A percentile compares a stretch with the other conserved stretches of the same genome.
phyloP scores from a whole-genome alignment of 441 rosid species.

The Iberis amara region DNA sequence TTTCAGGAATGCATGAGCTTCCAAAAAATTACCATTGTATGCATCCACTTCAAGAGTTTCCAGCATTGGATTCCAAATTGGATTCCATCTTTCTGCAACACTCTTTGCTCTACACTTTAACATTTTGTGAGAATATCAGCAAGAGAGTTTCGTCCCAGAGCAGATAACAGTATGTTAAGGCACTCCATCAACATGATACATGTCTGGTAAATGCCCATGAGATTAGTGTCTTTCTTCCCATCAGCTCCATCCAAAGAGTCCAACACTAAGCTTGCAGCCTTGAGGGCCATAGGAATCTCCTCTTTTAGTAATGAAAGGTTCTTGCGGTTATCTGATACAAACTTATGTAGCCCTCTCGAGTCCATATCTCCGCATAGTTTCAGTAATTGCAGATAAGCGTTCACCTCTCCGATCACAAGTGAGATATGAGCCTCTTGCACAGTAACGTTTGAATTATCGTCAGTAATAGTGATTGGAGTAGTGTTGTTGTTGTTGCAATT shows the following conservation, averaged over 20 bases:
- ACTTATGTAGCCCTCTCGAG: constrained; percentile 78
- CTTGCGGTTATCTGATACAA: constrained; percentile 94
- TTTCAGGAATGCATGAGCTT: constrained; percentile 96
- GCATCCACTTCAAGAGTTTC: constrained; percentile 70
- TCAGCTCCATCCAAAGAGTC: constrained; percentile 69
- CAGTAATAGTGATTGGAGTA: constrained; percentile 32
- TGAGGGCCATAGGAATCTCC: constrained; percentile 80
- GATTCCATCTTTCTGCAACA: constrained; percentile 84
- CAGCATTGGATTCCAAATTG: too few species aligned
- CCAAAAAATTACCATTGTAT: constrained; percentile 92
- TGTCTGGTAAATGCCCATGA: constrained; percentile 85
- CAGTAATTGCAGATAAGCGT: constrained; percentile 63
- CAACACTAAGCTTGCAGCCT: constrained; percentile 70
- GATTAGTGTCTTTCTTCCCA: constrained; percentile 79
- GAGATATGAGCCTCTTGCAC: constrained; percentile 43
- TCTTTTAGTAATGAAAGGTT: constrained; percentile 75
- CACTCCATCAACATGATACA: constrained; percentile 99
- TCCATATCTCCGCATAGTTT: constrained; percentile 81
- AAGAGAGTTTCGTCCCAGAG: constrained; percentile 39
- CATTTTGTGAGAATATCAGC: constrained; percentile 53
- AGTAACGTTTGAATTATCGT: constrained; percentile 29
- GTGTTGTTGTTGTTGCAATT: constrained; percentile 69
- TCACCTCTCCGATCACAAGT: constrained; percentile 54
- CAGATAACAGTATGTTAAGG: constrained; percentile 61
- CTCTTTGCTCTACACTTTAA: constrained; percentile 66